These are phyloP conservation scores for Thoreauomyces humboldtii DNA, from an alignment of 192 early-diverging fungal species.

Conservation along the genomic window DNA sequence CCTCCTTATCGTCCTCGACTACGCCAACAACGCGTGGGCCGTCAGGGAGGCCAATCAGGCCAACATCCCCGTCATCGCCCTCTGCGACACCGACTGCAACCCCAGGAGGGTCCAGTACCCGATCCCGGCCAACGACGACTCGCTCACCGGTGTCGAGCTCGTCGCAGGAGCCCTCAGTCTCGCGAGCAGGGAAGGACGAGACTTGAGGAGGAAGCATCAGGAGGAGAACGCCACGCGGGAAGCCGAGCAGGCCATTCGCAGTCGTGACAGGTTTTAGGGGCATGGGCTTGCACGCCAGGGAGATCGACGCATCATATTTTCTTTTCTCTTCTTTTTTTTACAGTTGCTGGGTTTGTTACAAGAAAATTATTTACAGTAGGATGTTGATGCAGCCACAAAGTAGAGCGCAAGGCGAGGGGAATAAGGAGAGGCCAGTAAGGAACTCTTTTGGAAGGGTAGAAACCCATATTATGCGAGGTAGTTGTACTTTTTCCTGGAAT, in stretches of 20 bases:
- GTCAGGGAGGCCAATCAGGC: conserved; percentile 71
- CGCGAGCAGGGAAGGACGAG: conserved; percentile 61
- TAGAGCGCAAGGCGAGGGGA: too few species aligned
- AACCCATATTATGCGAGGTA: conserved; percentile 35
- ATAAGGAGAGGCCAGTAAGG: too few species aligned
- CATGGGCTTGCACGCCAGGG: too few species aligned
- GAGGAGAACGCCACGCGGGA: background rate
- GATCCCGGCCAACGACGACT: conserved; percentile 94
- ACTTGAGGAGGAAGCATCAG: background rate
- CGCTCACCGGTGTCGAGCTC: conserved; percentile 69
- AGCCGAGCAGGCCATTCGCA: background rate
- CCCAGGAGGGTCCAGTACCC: conserved; percentile 83
- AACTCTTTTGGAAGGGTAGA: too few species aligned
- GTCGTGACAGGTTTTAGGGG: too few species aligned
- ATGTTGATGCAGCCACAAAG: too few species aligned
- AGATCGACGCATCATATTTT: too few species aligned
- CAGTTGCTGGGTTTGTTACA: too few species aligned
- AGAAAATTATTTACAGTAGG: too few species aligned
- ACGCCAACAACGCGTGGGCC: conserved; percentile 77
- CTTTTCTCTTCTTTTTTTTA: too few species aligned
- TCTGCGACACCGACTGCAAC: conserved; percentile 91
- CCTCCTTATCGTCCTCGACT: conserved; percentile 78
- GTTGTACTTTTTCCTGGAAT: conserved; percentile 34
- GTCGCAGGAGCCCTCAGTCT: conserved; percentile 77
- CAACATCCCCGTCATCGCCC: conserved; percentile 84